Percentiles rank a stretch among this genome's conserved stretches.
Evolutionary conservation across 1,139 yeast genomes (phyloP).

Genomic region (Hemisphaericaspora subhashii): DNA sequence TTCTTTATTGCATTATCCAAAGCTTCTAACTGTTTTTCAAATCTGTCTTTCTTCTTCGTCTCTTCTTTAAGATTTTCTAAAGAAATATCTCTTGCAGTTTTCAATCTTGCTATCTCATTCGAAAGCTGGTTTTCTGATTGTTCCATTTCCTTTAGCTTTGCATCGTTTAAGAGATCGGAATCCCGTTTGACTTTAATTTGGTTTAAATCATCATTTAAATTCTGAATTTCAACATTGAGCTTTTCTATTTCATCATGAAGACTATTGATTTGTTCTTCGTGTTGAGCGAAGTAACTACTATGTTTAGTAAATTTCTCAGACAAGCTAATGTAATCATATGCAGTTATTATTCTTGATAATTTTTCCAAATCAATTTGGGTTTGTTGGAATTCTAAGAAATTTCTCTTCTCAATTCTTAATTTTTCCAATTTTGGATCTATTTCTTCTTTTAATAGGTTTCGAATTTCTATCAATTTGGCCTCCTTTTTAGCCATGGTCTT

Average conservation of each 20-base stretch:
- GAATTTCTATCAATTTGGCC: conserved; percentile 75
- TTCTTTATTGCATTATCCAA: conserved; percentile 29
- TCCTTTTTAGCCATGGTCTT: conserved; percentile 92
- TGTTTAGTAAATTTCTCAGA: conserved; percentile 43
- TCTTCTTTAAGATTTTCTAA: conserved; percentile 57
- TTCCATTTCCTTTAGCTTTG: conserved; percentile 63
- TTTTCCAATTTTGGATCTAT: conserved; percentile 91
- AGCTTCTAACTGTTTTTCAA: conserved; percentile 18
- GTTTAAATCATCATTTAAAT: conserved; percentile 62
- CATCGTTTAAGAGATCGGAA: conserved; percentile 62
- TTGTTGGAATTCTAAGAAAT: conserved; percentile 83
- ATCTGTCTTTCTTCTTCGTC: conserved; percentile 17
- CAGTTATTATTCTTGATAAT: conserved; percentile 68
- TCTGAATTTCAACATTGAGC: conserved; percentile 54
- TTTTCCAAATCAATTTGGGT: conserved; percentile 80
- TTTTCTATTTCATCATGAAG: conserved; percentile 42
- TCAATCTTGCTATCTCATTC: conserved; percentile 68
- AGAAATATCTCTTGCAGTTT: conserved; percentile 61
- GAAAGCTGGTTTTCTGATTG: conserved; percentile 53
- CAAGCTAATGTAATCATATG: conserved; percentile 64
- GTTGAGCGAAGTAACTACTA: conserved; percentile 36
- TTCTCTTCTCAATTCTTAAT: conserved; percentile 75
- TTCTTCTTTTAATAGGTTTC: conserved; percentile 73
- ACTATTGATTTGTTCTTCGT: conserved; percentile 34
- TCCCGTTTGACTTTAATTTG: conserved; percentile 56